Base-by-base conservation (phyloP, 176 grass and related monocot species). In the Alopecurus myosuroides region DNA sequence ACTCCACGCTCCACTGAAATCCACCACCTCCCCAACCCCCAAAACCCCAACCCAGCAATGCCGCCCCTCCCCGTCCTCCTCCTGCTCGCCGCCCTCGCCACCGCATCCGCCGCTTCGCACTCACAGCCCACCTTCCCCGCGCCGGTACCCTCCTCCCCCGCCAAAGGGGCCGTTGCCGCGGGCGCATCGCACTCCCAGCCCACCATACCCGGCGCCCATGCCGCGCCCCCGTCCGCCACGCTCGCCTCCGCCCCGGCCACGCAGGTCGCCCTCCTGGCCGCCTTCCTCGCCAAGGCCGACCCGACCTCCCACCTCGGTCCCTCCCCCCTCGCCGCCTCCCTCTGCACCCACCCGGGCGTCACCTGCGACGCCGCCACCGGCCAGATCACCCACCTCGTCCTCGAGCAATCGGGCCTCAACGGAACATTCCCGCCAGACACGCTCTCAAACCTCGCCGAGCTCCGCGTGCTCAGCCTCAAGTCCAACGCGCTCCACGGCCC, bases 381-480 rank as follows among this genome's bases (percentile, higher is more conserved):
- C n/a, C n/a, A n/a, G n/a, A n/a, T 98, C 31, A 86, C 82, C 33
- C 96, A 89, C 20, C 72, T 98, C 19, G 96, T 98, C 6, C 89
- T 98, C 50, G 96, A 95, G 61, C 77, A 71, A 9, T n/a, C 61
- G 7, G 80, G 74, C 39, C 82, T 98, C 25, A 94, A 95, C 35
- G 96, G 96, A 29, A 90, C 85, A 14, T 94, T 98, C 33, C 5
- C 89, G 14, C 39, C 69, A 0, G 76, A 37, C 46, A 92, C 93
- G 62, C 83, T 98, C 4, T 85, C 80, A 20, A 35, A 26, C 19
- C 89, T 98, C 30, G 70, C 78, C 75, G 85, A 87, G 41, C 88
- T 98, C 64, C 89, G 96, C 39, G 83, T 98, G 12, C 93, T 98
- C 75, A 98, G 96, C 81, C 96, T 98, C 83, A 95, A 98, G 70